Conservation (phyloP, 2,329 filamentous ascomycete species). For the Exophiala spinifera region DNA sequence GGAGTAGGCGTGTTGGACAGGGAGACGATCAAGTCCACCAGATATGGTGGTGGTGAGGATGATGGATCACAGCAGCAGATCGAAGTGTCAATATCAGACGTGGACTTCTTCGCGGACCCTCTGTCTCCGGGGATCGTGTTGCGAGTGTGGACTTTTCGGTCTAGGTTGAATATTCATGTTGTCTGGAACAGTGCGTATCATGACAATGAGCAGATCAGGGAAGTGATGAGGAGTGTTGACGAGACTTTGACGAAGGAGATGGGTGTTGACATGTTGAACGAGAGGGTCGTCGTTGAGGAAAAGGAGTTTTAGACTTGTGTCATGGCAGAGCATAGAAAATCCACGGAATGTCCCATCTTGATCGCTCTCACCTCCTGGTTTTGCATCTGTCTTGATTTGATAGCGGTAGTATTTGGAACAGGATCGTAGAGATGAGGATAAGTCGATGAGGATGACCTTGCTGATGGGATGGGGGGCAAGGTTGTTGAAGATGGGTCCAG, state of each 20-base stretch:
- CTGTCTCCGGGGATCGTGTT: conserved; percentile 9
- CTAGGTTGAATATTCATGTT: conserved; percentile 11
- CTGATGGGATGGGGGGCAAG: no score
- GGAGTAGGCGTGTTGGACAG: conserved; percentile 9
- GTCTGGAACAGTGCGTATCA: conserved; percentile 12
- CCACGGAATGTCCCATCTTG: no score
- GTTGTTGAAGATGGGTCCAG: no score
- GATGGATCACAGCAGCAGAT: background rate
- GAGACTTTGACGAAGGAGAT: conserved; percentile 3
- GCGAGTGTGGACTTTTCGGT: conserved; percentile 12
- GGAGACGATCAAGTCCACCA: conserved; percentile 6
- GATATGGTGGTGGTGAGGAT: no score
- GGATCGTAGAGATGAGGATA: no score
- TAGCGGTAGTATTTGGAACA: no score
- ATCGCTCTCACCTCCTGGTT: no score
- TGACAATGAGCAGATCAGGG: background rate
- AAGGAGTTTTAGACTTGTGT: no score
- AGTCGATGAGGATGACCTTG: no score
- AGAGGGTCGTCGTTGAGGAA: background rate
- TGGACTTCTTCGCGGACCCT: conserved; percentile 8
- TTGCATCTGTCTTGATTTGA: no score
- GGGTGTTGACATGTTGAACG: conserved; percentile 1
- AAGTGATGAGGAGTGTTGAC: conserved; percentile 4
- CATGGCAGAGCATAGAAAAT: no score
- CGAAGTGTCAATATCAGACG: no score